Conservation (phyloP, 148 eudicot genomes). For the Pharnaceum exiguum region DNA sequence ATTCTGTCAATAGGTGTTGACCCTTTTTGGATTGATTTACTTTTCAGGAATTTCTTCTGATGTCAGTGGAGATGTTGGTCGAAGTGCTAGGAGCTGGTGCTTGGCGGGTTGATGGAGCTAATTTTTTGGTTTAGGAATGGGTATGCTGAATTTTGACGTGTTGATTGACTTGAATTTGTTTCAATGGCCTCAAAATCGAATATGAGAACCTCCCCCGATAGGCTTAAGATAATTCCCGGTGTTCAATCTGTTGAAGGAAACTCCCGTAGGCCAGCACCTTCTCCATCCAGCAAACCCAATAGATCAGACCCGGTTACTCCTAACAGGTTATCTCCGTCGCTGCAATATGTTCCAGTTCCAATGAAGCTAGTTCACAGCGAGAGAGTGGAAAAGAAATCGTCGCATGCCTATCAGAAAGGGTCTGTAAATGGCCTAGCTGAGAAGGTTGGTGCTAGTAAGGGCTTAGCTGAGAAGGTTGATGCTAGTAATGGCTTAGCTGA, state of each 20-base stretch:
- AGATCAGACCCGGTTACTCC: slow-evolving; percentile 29
- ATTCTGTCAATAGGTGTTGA: neutral
- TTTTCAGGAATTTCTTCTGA: slow-evolving; percentile 23
- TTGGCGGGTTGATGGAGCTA: slow-evolving; percentile 15
- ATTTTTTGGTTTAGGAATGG: slow-evolving; percentile 23
- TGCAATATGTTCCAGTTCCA: slow-evolving; percentile 20
- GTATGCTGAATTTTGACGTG: slow-evolving; percentile 15
- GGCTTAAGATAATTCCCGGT: slow-evolving; percentile 28
- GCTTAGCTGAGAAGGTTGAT: too few relatives aligned
- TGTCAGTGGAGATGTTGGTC: slow-evolving; percentile 31
- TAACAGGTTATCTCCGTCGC: slow-evolving; percentile 23
- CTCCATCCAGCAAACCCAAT: slow-evolving; percentile 23
- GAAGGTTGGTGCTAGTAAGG: too few relatives aligned
- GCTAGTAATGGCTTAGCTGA: slow-evolving; percentile 40
- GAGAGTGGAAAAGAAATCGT: slow-evolving; percentile 21
- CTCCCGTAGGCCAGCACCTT: slow-evolving; percentile 25
- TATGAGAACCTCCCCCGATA: slow-evolving; percentile 31
- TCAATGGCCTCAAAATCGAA: slow-evolving; percentile 56
- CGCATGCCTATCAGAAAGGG: slow-evolving; percentile 26
- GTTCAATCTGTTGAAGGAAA: slow-evolving; percentile 27
- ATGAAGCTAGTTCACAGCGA: slow-evolving; percentile 24
- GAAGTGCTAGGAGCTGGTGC: slow-evolving; percentile 15
- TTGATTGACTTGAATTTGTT: slow-evolving; percentile 8
- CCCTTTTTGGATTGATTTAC: slow-evolving; percentile 15
- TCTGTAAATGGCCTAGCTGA: too few relatives aligned